Percentiles rank a stretch among this genome's conserved stretches.
These are phyloP conservation scores for Ogataea pignaliae DNA, from an alignment of 805 yeast species.

Conservation along the genomic window DNA sequence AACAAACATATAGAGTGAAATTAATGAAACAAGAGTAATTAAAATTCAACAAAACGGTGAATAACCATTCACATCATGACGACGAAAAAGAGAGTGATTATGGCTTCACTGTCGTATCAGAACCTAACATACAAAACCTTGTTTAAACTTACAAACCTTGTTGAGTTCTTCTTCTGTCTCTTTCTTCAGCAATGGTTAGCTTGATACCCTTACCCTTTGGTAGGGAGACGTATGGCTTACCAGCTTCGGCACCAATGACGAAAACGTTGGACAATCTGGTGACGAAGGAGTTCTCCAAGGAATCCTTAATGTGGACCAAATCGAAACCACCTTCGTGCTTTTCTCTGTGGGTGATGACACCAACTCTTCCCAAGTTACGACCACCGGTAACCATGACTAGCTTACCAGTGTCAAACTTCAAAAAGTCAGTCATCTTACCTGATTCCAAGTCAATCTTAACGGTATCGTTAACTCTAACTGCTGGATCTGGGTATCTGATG, in stretches of 20 bases:
- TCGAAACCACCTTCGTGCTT: constrained; percentile 98
- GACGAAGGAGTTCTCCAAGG: constrained; percentile 91
- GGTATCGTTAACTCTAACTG: constrained; percentile 94
- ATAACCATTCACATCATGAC: too few relatives aligned
- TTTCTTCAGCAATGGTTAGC: constrained; percentile 93
- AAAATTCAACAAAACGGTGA: too few relatives aligned
- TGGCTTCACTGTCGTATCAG: background rate
- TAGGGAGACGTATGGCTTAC: constrained; percentile 89
- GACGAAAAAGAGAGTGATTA: too few relatives aligned
- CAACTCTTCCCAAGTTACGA: constrained; percentile 97
- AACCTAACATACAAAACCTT: constrained; percentile 1
- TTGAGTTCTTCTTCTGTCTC: constrained; percentile 96
- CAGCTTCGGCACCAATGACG: constrained; percentile 86
- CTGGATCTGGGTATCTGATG: constrained; percentile 98
- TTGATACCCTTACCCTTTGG: constrained; percentile 99
- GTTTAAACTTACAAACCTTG: constrained; percentile 43
- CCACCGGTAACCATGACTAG: constrained; percentile 95
- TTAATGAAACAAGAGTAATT: too few relatives aligned
- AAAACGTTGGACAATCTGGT: constrained; percentile 92
- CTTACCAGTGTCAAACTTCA: constrained; percentile 91
- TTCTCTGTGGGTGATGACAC: constrained; percentile 94
- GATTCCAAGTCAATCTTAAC: constrained; percentile 95
- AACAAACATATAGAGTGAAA: too few relatives aligned
- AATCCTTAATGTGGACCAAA: constrained; percentile 93
- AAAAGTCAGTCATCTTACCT: constrained; percentile 86